Percentiles rank a stretch among this genome's conserved stretches.
phyloP scores from a whole-genome alignment of 1,284 basidiomycete genomes.

The Cutaneotrichosporon mucoides region DNA sequence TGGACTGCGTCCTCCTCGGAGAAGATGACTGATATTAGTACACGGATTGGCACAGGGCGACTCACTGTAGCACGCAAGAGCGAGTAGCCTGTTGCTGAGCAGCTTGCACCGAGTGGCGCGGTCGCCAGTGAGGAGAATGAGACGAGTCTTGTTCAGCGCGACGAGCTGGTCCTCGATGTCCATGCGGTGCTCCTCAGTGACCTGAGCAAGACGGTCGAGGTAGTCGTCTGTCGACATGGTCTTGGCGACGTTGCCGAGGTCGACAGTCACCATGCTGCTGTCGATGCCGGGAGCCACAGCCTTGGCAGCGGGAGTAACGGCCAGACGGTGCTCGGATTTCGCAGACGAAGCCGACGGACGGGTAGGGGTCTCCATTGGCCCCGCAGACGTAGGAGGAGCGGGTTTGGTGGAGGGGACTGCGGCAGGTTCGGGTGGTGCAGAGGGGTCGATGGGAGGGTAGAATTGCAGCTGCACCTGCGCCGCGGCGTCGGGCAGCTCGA shows the following conservation, averaged over 20 bases:
- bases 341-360: slow-evolving; percentile 11
- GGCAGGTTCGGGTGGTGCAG: slow-evolving; percentile 2
- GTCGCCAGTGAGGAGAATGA: slow-evolving; percentile 62
- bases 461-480: slow-evolving; percentile 50
- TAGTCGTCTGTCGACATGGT: slow-evolving; percentile 16
- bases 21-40: slow-evolving; percentile 58
- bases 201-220: slow-evolving; percentile 64
- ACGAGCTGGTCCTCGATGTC: slow-evolving; percentile 84
- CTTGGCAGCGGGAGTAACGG: slow-evolving; percentile 11
- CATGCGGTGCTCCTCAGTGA: slow-evolving; percentile 66
- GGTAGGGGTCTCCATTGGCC: slow-evolving; percentile 25
- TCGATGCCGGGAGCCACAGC: slow-evolving; percentile 2
- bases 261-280: slow-evolving; percentile 31
- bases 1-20: slow-evolving; percentile 70
- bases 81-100: slow-evolving; percentile 73
- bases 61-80: slow-evolving; percentile 74
- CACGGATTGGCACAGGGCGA: background rate
- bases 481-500: slow-evolving; percentile 12
- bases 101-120: slow-evolving; percentile 71
- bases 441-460: slow-evolving; percentile 31
- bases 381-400: background rate
- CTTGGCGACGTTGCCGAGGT: slow-evolving; percentile 30
- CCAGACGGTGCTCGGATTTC: slow-evolving; percentile 3
- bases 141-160: slow-evolving; percentile 79
- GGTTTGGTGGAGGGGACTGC: slow-evolving; percentile 1